Base-by-base conservation (phyloP, 441 rosid species). In the Populus hybrid region DNA sequence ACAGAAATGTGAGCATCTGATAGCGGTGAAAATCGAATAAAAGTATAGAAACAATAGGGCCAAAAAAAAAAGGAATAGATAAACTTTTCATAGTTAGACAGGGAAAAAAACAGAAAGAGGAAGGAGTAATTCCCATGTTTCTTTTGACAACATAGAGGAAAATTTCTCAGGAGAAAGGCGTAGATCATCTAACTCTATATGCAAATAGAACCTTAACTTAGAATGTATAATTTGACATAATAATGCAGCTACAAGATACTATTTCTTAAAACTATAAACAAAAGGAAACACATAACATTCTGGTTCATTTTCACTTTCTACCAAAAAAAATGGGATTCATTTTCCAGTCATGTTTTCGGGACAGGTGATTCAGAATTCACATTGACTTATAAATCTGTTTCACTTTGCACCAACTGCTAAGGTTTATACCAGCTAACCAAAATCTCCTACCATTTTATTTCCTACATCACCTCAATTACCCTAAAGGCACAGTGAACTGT, bases 1-100 rank as follows among this genome's bases (percentile, higher is more conserved):
- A 74, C 34, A 78, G 67, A 72, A 64, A 32, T 65, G n/a, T 32
- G 70, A 32, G 72, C 6, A 71, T 73, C 69, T 65, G 73, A 69
- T 78, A 67, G 79, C 30, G 74, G 0, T 8, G 14, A 46, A 35
- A 35, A 67, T 57, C 36, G 8, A 23, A 35, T 24, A 2, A 26
- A 11, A 67, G 24, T 12, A 35, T 64, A 35, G 12, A 28, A 32
- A 24, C 30, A 63, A 24, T 50, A 54, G 35, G 8, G 14, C 8
- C 9, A 0, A 5, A 24, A 11, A 38, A 28, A 42, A 54, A 6
- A 69, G 70, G 40, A 57, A 10, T 1, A 23, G 78, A 65, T 12
- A 18, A 75, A 50, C 1, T 38, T 11, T 30, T 9, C 59, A 18
- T 5, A 54, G n/a, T 54, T 18, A 54, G 21, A 54, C 61, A 18